Evolutionary conservation across 495 filamentous ascomycete genomes (phyloP), one percentile per base, ranked within the genome.

Genomic region (Venustampulla echinocandica): DNA sequence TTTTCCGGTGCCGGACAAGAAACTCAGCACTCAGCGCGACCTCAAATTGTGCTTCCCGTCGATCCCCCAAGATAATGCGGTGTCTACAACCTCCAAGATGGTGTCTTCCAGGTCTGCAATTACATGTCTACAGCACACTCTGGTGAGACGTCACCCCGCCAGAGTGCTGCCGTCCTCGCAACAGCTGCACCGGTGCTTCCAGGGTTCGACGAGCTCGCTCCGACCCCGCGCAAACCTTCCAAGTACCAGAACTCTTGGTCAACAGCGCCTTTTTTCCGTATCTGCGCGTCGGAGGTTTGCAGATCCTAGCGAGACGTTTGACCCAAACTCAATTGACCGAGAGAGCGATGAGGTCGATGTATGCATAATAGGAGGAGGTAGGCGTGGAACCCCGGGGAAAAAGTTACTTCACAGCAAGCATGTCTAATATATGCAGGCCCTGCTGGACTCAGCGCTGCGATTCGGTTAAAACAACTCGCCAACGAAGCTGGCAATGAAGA

Each of bases 401-500:
- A 14, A 20, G n/a, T n/a, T n/a, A n/a, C n/a, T n/a, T n/a, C n/a
- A n/a, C n/a, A n/a, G n/a, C n/a, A n/a, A n/a, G n/a, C n/a, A 42
- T n/a, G 28, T 28, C 44, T 47, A 30, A 48, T 10, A 44, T 41
- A 17, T 43, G 18, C 55, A 82, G 82, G 92, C 23, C 92, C 92
- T 37, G 86, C 92, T 42, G 92, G 92, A 49, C 76, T 99, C 49
- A 80, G 84, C 45, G 89, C 92, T 42, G 93, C 90, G 17, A 99
- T 99, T 59, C 81, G 87, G 42, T 63, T 99, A 40, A 97, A 97
- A 66, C 93, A 99, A 65, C 74, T 96, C 14, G 93, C 92, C 47
- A 95, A 88, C 61, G 87, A 86, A 59, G 85, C 85, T n/a, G 90
- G 90, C 28, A 92, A 97, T 60, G 89, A 97, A 39, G 90, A 93